These are phyloP conservation scores for Saccharomycopsis babjevae DNA, from an alignment of 805 yeast genomes.

Conservation along the genomic window DNA sequence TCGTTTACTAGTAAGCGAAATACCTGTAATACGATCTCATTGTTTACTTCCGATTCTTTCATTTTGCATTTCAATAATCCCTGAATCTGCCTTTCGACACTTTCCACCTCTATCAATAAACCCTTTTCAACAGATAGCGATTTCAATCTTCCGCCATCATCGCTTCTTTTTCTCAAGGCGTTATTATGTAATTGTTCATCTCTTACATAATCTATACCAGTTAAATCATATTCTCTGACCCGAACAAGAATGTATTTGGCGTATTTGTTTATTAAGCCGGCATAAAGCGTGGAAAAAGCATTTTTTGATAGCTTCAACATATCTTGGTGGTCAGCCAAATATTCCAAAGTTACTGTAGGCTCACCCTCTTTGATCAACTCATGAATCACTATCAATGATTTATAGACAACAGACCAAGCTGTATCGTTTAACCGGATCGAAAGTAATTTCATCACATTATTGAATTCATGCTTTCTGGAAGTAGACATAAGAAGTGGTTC, in stretches of 20 bases:
- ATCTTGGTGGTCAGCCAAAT: slow-evolving; percentile 39
- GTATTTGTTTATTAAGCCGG: slow-evolving; percentile 52
- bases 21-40: slow-evolving; percentile 75
- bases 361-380: slow-evolving; percentile 91
- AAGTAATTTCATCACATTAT: slow-evolving; percentile 58
- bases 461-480: slow-evolving; percentile 36
- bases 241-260: slow-evolving; percentile 60
- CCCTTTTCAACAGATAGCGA: slow-evolving; percentile 65
- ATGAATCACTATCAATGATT: slow-evolving; percentile 75
- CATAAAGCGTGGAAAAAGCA: slow-evolving; percentile 36
- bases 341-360: slow-evolving; percentile 58
- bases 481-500: slow-evolving; percentile 72
- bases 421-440: slow-evolving; percentile 56
- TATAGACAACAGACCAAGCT: slow-evolving; percentile 89
- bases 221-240: slow-evolving; percentile 55
- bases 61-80: slow-evolving; percentile 65
- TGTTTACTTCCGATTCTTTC: slow-evolving; percentile 69
- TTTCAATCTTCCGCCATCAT: slow-evolving; percentile 52
- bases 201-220: slow-evolving; percentile 68
- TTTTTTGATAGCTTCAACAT: slow-evolving; percentile 37
- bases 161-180: slow-evolving; percentile 24
- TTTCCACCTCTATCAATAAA: slow-evolving; percentile 71
- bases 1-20: slow-evolving; percentile 88
- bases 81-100: slow-evolving; percentile 74
- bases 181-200: slow-evolving; percentile 43